A percentile compares a stretch with the other conserved stretches of the same genome.
Conservation (phyloP, 2,329 filamentous ascomycete species). For the Exophiala phaeomuriformis region DNA sequence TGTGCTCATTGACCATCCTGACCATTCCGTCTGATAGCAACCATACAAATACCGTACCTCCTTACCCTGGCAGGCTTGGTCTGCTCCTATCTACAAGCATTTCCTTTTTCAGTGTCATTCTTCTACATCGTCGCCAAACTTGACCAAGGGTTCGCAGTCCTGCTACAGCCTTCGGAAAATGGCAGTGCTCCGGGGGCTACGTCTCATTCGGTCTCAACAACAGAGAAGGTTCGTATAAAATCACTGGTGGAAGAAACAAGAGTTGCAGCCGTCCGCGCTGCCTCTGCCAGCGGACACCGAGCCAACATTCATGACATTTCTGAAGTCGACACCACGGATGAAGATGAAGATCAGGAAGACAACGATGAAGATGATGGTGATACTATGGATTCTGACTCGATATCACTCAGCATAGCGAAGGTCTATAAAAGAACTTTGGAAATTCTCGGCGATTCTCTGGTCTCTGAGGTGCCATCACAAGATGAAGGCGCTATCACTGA, state of each 20-base stretch:
- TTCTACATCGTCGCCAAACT: slow-evolving; percentile 69
- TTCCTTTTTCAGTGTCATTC: slow-evolving; percentile 61
- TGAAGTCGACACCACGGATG: slow-evolving; percentile 14
- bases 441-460: slow-evolving; percentile 25
- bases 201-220: slow-evolving; percentile 56
- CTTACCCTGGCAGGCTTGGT: slow-evolving; percentile 69
- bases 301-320: slow-evolving; percentile 14
- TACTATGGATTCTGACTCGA: slow-evolving; percentile 7
- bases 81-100: slow-evolving; percentile 63
- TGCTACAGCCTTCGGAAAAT: slow-evolving; percentile 45
- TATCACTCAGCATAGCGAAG: slow-evolving; percentile 17
- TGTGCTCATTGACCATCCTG: background rate
- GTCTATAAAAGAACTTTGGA: slow-evolving; percentile 26
- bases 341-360: slow-evolving; percentile 10
- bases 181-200: slow-evolving; percentile 61
- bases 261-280: slow-evolving; percentile 21
- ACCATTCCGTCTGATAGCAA: slow-evolving; percentile 45
- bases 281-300: slow-evolving; percentile 13
- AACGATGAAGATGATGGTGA: slow-evolving; percentile 7
- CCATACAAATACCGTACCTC: slow-evolving; percentile 74
- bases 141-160: slow-evolving; percentile 72
- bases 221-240: slow-evolving; percentile 74
- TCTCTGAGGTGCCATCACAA: background rate
- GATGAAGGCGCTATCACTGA: slow-evolving; percentile 2
- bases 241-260: slow-evolving; percentile 25